Evolutionary conservation across 1,284 basidiomycete species (phyloP).

Genomic region (Trichosporon ovoides): DNA sequence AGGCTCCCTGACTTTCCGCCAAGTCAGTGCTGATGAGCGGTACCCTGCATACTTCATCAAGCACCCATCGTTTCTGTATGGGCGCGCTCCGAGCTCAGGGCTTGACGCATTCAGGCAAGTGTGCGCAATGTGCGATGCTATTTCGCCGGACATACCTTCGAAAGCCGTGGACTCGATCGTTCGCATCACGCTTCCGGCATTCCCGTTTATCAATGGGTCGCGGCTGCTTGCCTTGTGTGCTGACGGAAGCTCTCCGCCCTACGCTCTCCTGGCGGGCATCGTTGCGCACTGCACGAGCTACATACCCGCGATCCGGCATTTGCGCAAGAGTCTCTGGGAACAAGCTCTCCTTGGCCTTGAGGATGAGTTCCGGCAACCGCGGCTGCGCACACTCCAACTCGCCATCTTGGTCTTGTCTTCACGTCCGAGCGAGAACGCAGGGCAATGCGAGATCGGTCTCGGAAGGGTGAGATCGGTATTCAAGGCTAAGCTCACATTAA

Average conservation of each 20-base stretch:
- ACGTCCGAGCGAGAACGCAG: slow-evolving; percentile 33
- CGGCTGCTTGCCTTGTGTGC: slow-evolving; percentile 8
- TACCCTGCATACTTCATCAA: slow-evolving; percentile 38
- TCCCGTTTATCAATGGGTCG: slow-evolving; percentile 36
- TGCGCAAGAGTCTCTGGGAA: slow-evolving; percentile 35
- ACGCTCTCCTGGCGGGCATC: slow-evolving; percentile 33
- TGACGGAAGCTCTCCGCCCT: slow-evolving; percentile 26
- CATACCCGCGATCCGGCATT: slow-evolving; percentile 25
- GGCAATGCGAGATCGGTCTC: slow-evolving; percentile 29
- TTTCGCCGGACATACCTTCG: slow-evolving; percentile 11
- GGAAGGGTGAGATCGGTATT: slow-evolving; percentile 22
- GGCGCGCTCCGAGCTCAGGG: slow-evolving; percentile 23
- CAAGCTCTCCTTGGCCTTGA: slow-evolving; percentile 33
- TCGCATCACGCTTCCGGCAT: slow-evolving; percentile 27
- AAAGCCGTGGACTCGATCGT: slow-evolving; percentile 15
- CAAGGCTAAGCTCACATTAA: background rate
- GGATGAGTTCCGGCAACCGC: slow-evolving; percentile 40
- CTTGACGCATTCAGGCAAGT: slow-evolving; percentile 18
- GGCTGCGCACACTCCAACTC: slow-evolving; percentile 35
- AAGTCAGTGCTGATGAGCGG: slow-evolving; percentile 30
- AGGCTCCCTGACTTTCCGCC: slow-evolving; percentile 27
- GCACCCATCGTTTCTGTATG: slow-evolving; percentile 34
- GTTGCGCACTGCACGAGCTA: slow-evolving; percentile 34
- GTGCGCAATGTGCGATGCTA: slow-evolving; percentile 11
- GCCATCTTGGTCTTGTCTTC: slow-evolving; percentile 31